Conservation (phyloP, 306 rosid genomes). For the Parietaria judaica region DNA sequence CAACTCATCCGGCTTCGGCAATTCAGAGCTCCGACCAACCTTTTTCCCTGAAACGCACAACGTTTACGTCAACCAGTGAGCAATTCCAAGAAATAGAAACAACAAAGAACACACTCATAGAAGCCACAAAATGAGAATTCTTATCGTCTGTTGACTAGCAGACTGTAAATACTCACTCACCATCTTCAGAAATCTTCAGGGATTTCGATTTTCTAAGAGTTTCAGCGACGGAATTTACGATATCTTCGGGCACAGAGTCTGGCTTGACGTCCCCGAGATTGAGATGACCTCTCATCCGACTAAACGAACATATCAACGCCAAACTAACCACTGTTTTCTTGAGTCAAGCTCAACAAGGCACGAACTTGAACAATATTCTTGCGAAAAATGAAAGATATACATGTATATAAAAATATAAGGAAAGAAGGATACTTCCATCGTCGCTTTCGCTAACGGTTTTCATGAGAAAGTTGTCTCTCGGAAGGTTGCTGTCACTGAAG, state of each 20-base stretch:
- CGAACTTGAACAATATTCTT: not conserved
- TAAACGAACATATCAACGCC: slow-evolving; percentile 71
- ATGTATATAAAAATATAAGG: not conserved
- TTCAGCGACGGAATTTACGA: slow-evolving; percentile 62
- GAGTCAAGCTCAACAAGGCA: slow-evolving; percentile 42
- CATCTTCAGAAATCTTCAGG: slow-evolving; percentile 75
- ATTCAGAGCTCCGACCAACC: slow-evolving; percentile 60
- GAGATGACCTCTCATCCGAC: slow-evolving; percentile 73
- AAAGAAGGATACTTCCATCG: slow-evolving; percentile 77
- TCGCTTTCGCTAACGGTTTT: slow-evolving; percentile 50
- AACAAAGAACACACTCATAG: not conserved
- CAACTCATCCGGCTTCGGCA: slow-evolving; percentile 56
- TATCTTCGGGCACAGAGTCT: slow-evolving; percentile 39
- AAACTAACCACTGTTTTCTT: slow-evolving; percentile 50
- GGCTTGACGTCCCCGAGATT: slow-evolving; percentile 51
- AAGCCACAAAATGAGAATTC: too few species aligned
- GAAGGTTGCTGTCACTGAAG: slow-evolving; percentile 92
- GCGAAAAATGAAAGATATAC: not conserved
- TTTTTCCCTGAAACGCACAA: slow-evolving; percentile 39
- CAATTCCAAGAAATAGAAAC: not conserved
- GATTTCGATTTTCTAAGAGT: slow-evolving; percentile 42
- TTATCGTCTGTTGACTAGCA: not conserved
- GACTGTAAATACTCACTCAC: slow-evolving; percentile 35
- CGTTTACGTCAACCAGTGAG: not conserved
- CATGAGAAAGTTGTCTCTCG: slow-evolving; percentile 53